Evolutionary conservation across 73 alveolate species (phyloP), one percentile per base, ranked within the genome.

Genomic region (Tetrahymena borealis): DNA sequence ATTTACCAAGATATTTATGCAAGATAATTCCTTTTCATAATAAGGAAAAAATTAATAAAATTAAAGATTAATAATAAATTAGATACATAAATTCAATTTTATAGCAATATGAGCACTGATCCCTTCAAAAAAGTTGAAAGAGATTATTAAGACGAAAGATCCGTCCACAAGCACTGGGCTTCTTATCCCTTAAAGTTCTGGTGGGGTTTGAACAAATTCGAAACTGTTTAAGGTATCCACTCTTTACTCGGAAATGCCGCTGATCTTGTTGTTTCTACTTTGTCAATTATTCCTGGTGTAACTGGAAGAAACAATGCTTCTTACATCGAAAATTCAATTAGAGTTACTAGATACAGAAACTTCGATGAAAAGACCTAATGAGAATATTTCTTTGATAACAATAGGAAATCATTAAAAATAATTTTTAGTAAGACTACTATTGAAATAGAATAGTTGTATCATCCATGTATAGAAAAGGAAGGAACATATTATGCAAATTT

Each of bases 181-280:
- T 60, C 85, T 60, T 60, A 60, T 35, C 85, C 85, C 35, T 60
- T 60, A n/a, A 60, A 60, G 28, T 60, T 60, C 85, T 60, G 85
- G 85, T 60, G 85, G 85, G 85, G 85, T 60, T 60, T 60, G 85
- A 60, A 60, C 85, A 60, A 60, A 28, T 60, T 60, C 37, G 85
- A 60, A 60, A 60, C 85, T 60, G 28, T 60, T 60, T 35, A 60
- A 60, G 85, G 85, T 15, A 60, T 60, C 28, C 85, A 60, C 85
- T 60, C 85, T 60, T 2, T 60, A 60, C 85, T 60, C 15, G 85
- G 85, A 24, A 60, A 60, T 28, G 85, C 85, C 28, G 85, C 85
- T 60, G 85, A 60, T 60, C 28, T 60, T 24, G 85, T 60, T 60
- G 85, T 60, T 15, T 60, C 85, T 35, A 60, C 85, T 60, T 60